These are phyloP conservation scores for Poteriospumella lacustris DNA, from an alignment of 108 stramenopile genomes.

Conservation along the genomic window DNA sequence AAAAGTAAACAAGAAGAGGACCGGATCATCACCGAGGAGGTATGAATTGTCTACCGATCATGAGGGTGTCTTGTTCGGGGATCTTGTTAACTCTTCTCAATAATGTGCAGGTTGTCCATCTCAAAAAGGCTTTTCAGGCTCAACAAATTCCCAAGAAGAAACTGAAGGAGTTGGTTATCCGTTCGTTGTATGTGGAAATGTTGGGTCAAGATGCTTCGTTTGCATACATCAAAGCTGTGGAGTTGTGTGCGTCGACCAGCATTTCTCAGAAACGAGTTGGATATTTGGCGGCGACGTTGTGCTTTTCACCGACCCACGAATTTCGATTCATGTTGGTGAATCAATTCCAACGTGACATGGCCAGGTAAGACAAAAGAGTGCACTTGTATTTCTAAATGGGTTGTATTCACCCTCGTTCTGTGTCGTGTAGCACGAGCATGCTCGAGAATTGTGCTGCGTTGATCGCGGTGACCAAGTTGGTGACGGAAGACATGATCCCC, in stretches of 20 bases:
- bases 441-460: slow-evolving; percentile 85
- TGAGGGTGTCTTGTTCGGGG: background rate
- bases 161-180: slow-evolving; percentile 92
- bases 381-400: background rate
- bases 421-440: slow-evolving; percentile 60
- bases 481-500: slow-evolving; percentile 89
- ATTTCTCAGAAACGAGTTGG: slow-evolving; percentile 87
- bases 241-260: slow-evolving; percentile 80
- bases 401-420: background rate
- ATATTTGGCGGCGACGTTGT: slow-evolving; percentile 81
- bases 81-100: no score
- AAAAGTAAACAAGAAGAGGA: slow-evolving; percentile 99
- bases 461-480: slow-evolving; percentile 69
- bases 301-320: slow-evolving; percentile 86
- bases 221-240: slow-evolving; percentile 92
- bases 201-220: slow-evolving; percentile 95
- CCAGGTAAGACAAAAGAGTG: slow-evolving; percentile 33
- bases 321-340: slow-evolving; percentile 99
- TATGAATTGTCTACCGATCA: slow-evolving; percentile 28
- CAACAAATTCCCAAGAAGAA: slow-evolving; percentile 54
- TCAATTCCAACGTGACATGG: slow-evolving; percentile 93
- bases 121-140: slow-evolving; percentile 72
- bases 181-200: slow-evolving; percentile 97
- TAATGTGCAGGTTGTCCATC: slow-evolving; percentile 32
- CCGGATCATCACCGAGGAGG: slow-evolving; percentile 85